Evolutionary conservation across 768 basidiomycete genomes (phyloP).

Genomic region (Leucosporidium yakuticum): DNA sequence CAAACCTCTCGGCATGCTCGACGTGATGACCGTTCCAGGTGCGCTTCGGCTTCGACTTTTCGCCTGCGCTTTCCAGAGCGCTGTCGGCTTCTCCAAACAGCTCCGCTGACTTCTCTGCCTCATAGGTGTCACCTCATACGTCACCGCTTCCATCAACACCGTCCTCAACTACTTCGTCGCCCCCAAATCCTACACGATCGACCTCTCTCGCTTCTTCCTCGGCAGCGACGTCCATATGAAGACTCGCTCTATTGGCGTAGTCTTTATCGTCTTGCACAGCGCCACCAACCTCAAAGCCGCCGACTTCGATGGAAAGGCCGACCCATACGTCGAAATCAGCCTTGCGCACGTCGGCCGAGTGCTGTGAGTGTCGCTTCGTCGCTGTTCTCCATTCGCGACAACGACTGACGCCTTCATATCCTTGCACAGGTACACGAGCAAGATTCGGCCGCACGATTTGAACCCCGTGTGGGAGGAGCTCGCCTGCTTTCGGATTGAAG

Average conservation of each 20-base stretch:
- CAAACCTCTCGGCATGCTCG: not conserved
- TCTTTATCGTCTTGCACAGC: slow-evolving; percentile 12
- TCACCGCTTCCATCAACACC: slow-evolving; percentile 3
- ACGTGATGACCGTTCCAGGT: not conserved
- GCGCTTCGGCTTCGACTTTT: not conserved
- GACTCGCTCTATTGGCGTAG: slow-evolving; percentile 18
- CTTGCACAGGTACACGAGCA: too few relatives aligned
- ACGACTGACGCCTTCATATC: too few relatives aligned
- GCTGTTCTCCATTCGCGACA: too few relatives aligned
- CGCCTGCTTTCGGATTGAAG: too few relatives aligned
- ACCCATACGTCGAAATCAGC: slow-evolving; percentile 12
- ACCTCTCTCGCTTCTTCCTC: slow-evolving; percentile 16
- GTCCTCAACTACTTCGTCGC: slow-evolving; percentile 17
- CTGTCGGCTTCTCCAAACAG: slow-evolving; percentile 7
- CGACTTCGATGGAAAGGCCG: slow-evolving; percentile 10
- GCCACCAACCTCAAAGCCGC: slow-evolving; percentile 9
- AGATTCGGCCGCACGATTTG: too few relatives aligned
- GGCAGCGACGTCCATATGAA: slow-evolving; percentile 30
- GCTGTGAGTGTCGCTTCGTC: too few relatives aligned
- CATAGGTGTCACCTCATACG: slow-evolving; percentile 13
- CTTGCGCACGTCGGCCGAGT: not conserved
- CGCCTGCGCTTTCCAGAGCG: not conserved
- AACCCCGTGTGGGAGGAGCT: too few relatives aligned
- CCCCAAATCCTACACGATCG: slow-evolving; percentile 24
- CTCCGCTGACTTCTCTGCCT: slow-evolving; percentile 10